These are phyloP conservation scores for Boletus huronensis DNA, from an alignment of 768 basidiomycete species.

Conservation along the genomic window DNA sequence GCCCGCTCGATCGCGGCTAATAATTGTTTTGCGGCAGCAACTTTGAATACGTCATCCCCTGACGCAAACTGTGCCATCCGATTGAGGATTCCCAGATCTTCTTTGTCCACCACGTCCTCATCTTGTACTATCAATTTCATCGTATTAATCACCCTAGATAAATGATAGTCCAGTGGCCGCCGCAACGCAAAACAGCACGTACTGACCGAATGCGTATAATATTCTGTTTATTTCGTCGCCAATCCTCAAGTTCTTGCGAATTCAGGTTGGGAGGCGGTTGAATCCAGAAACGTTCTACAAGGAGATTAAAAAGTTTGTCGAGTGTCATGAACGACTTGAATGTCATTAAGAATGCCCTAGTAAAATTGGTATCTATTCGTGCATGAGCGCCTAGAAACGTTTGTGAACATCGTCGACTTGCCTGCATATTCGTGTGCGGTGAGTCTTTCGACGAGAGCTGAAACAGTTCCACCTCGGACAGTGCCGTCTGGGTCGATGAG, in stretches of 20 bases:
- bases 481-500: conserved; percentile 60
- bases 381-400: conserved; percentile 1
- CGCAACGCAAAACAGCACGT: background rate
- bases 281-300: conserved; percentile 55
- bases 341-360: conserved; percentile 63
- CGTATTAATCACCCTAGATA: conserved; percentile 56
- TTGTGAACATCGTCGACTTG: conserved; percentile 26
- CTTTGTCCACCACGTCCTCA: conserved; percentile 49
- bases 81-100: conserved; percentile 49
- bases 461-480: conserved; percentile 59
- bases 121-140: conserved; percentile 61
- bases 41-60: conserved; percentile 36
- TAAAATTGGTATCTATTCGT: conserved; percentile 49
- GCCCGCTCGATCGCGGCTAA: conserved; percentile 46
- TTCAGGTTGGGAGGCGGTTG: conserved; percentile 46
- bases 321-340: conserved; percentile 64
- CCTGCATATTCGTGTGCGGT: conserved; percentile 62
- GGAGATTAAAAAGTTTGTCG: conserved; percentile 50
- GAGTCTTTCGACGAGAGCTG: conserved; percentile 60
- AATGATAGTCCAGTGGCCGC: background rate
- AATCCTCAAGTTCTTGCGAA: conserved; percentile 44
- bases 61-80: conserved; percentile 53
- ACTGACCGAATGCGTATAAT: conserved; percentile 57
- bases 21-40: conserved; percentile 49
- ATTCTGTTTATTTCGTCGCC: conserved; percentile 56